These are phyloP conservation scores for Hebeloma cylindrosporum DNA, from an alignment of 768 basidiomycete genomes.

Conservation along the genomic window DNA sequence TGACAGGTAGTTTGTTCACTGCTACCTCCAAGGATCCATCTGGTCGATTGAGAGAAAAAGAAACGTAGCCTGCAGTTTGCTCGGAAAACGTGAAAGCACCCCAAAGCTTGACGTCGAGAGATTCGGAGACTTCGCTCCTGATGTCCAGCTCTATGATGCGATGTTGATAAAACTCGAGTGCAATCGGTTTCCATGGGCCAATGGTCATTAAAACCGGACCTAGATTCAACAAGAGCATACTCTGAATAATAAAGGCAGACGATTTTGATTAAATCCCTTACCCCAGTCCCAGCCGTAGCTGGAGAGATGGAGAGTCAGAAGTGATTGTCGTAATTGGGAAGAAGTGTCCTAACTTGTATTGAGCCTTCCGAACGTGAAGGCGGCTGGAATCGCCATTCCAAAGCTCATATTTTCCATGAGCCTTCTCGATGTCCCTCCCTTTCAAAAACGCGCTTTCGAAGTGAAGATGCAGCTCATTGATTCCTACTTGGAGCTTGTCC, in stretches of 20 bases:
- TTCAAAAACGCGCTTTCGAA: constrained; percentile 78
- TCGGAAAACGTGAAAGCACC: constrained; percentile 46
- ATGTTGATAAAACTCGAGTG: constrained; percentile 63
- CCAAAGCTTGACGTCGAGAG: constrained; percentile 51
- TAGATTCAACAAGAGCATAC: constrained; percentile 25
- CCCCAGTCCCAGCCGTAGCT: constrained; percentile 95
- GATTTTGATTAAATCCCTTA: constrained; percentile 19
- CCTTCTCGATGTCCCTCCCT: constrained; percentile 74
- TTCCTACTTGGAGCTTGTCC: constrained; percentile 46
- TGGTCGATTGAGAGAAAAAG: constrained; percentile 48
- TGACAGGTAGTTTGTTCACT: constrained; percentile 35
- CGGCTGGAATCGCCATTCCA: constrained; percentile 95
- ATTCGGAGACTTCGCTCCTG: constrained; percentile 55
- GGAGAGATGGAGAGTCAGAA: constrained; percentile 1
- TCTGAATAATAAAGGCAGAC: constrained; percentile 53
- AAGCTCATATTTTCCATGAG: constrained; percentile 56
- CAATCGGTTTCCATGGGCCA: constrained; percentile 86
- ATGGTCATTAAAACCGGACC: constrained; percentile 84
- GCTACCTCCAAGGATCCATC: constrained; percentile 48
- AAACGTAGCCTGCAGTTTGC: constrained; percentile 37
- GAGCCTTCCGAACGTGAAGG: constrained; percentile 89
- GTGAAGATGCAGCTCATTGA: constrained; percentile 66
- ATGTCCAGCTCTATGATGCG: constrained; percentile 68
- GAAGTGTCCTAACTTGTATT: constrained; percentile 69
- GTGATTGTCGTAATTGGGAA: background rate